Percentiles rank a stretch among this genome's conserved stretches.
Evolutionary conservation across 164 flowering plant species (phyloP).

Genomic region (Litsea cubeba): DNA sequence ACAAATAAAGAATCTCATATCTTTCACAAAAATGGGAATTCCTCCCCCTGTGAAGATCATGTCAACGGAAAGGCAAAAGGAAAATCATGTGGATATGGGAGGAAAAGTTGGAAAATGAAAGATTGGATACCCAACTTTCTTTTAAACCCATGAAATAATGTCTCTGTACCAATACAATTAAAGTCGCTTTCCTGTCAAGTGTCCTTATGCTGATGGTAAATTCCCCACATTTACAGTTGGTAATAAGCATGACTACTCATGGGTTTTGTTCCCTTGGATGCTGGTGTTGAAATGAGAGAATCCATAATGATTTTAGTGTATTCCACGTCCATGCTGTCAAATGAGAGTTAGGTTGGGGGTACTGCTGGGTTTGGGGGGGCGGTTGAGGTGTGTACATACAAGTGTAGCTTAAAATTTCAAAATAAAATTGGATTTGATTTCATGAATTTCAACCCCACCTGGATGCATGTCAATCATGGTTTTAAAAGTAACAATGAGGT

Average conservation of each 20-base stretch:
- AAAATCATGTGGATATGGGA: constrained; percentile 26
- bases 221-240: constrained; percentile 21
- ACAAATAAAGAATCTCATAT: constrained; percentile 17
- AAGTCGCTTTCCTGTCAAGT: constrained; percentile 22
- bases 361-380: neutral
- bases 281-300: too few relatives aligned
- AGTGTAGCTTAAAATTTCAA: neutral
- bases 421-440: too few relatives aligned
- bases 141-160: constrained; percentile 42
- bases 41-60: constrained; percentile 36
- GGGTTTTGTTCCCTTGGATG: constrained; percentile 12
- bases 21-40: constrained; percentile 16
- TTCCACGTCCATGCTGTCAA: neutral
- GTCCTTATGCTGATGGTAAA: constrained; percentile 20
- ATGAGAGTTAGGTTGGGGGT: neutral
- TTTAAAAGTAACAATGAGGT: too few relatives aligned
- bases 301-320: too few relatives aligned
- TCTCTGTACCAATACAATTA: constrained; percentile 21
- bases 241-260: constrained; percentile 23
- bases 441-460: too few relatives aligned
- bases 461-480: too few relatives aligned
- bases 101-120: constrained; percentile 20
- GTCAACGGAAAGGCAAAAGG: constrained; percentile 32
- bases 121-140: constrained; percentile 25
- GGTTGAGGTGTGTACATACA: neutral